These are phyloP conservation scores for Steccherinum ochraceum DNA, from an alignment of 768 basidiomycete species.

Conservation along the genomic window DNA sequence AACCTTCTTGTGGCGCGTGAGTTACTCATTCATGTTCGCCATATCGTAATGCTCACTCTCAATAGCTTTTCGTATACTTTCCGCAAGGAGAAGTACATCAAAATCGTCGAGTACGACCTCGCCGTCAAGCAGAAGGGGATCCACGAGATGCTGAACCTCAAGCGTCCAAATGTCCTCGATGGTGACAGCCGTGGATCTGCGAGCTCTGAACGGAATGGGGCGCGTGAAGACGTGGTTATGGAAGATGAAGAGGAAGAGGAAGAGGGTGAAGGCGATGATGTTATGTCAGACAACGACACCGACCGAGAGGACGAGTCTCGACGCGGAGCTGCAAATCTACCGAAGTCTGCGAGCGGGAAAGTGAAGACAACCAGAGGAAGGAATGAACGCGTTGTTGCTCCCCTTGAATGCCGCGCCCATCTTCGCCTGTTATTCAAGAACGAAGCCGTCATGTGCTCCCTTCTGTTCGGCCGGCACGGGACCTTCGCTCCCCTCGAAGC, in stretches of 20 bases:
- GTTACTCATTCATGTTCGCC: neutral
- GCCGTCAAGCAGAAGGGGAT: slow-evolving; percentile 67
- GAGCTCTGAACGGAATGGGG: slow-evolving; percentile 34
- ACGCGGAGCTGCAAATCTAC: slow-evolving; percentile 34
- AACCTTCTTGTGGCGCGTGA: slow-evolving; percentile 73
- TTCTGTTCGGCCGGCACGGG: slow-evolving; percentile 92
- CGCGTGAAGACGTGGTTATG: slow-evolving; percentile 37
- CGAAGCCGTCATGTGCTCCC: slow-evolving; percentile 73
- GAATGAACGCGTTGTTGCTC: slow-evolving; percentile 84
- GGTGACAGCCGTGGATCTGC: neutral
- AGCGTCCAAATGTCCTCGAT: slow-evolving; percentile 67
- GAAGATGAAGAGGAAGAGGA: slow-evolving; percentile 42
- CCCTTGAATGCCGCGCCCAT: slow-evolving; percentile 93
- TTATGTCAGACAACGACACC: slow-evolving; percentile 44
- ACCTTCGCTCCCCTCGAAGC: slow-evolving; percentile 58
- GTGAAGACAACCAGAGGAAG: slow-evolving; percentile 73
- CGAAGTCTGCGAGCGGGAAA: slow-evolving; percentile 70
- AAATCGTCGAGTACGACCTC: slow-evolving; percentile 92
- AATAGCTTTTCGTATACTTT: slow-evolving; percentile 74
- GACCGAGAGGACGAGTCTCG: slow-evolving; percentile 29
- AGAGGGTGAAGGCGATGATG: slow-evolving; percentile 40
- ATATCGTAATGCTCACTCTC: neutral
- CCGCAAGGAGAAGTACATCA: slow-evolving; percentile 90
- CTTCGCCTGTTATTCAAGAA: slow-evolving; percentile 83
- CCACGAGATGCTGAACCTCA: slow-evolving; percentile 45